Conservation (phyloP, 768 basidiomycete species). For the Xerocomus potaroensis region DNA sequence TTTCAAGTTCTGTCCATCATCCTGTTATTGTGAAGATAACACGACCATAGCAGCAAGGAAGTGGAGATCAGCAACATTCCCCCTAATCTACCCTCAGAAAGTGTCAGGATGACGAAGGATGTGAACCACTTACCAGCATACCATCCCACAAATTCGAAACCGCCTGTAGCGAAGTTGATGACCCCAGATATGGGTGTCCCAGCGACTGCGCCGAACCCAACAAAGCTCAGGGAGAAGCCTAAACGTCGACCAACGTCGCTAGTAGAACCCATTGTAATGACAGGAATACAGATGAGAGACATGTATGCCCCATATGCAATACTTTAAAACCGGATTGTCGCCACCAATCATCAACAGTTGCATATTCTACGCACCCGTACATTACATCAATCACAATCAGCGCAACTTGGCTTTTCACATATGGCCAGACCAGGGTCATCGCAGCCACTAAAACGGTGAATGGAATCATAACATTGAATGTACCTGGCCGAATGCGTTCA, state of each 20-base stretch:
- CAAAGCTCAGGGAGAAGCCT: constrained; percentile 60
- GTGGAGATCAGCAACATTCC: constrained; percentile 39
- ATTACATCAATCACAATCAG: constrained; percentile 53
- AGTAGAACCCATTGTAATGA: constrained; percentile 56
- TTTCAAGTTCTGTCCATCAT: too few relatives aligned
- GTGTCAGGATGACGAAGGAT: neutral
- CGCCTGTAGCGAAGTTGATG: constrained; percentile 49
- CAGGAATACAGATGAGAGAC: constrained; percentile 53
- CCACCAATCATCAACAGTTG: too few relatives aligned
- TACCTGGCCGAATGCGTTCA: constrained; percentile 40
- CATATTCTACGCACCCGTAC: constrained; percentile 69
- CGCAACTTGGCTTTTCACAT: constrained; percentile 39
- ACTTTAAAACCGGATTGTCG: constrained; percentile 44
- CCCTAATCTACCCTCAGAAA: constrained; percentile 19
- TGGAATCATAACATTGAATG: constrained; percentile 66
- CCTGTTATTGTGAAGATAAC: constrained; percentile 41
- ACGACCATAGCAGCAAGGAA: constrained; percentile 36
- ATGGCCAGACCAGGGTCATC: constrained; percentile 71
- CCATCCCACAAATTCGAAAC: constrained; percentile 34
- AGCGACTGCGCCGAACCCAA: constrained; percentile 57
- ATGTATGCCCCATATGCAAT: constrained; percentile 63
- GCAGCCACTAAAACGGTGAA: constrained; percentile 52
- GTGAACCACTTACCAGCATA: constrained; percentile 38
- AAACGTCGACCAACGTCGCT: constrained; percentile 62
- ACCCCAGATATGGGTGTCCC: constrained; percentile 76